These are phyloP conservation scores for Cyathus striatus DNA, from an alignment of 768 basidiomycete species.

Conservation along the genomic window DNA sequence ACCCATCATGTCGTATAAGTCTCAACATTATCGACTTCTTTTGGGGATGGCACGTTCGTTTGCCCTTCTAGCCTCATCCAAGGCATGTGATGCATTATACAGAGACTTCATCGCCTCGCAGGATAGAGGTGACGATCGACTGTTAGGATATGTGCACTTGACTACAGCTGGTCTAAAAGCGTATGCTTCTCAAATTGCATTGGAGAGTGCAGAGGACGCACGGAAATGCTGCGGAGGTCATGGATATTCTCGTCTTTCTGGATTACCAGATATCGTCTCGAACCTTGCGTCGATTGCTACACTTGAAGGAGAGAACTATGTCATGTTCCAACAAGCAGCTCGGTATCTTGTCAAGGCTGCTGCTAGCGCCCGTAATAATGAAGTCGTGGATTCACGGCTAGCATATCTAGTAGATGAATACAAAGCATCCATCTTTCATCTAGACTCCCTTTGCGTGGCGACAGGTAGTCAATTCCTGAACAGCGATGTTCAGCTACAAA, in stretches of 20 bases:
- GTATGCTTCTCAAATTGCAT: slow-evolving; percentile 13
- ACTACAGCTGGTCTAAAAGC: slow-evolving; percentile 16
- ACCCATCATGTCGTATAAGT: slow-evolving; percentile 14
- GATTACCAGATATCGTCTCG: slow-evolving; percentile 12
- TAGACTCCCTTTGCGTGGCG: not conserved
- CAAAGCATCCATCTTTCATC: not conserved
- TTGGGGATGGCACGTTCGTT: slow-evolving; percentile 12
- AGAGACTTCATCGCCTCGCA: slow-evolving; percentile 7
- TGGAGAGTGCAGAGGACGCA: slow-evolving; percentile 19
- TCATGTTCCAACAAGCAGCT: slow-evolving; percentile 22
- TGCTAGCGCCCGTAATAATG: not conserved
- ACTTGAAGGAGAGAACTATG: slow-evolving; percentile 19
- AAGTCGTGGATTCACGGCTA: slow-evolving; percentile 4
- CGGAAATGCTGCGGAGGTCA: slow-evolving; percentile 19
- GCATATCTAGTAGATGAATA: slow-evolving; percentile 6
- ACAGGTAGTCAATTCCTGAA: slow-evolving; percentile 10
- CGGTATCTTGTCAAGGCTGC: slow-evolving; percentile 16
- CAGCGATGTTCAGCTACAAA: slow-evolving; percentile 8
- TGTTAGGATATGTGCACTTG: slow-evolving; percentile 10
- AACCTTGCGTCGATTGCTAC: slow-evolving; percentile 12
- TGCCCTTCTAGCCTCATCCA: slow-evolving; percentile 13
- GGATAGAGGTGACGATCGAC: slow-evolving; percentile 6
- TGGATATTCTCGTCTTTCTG: slow-evolving; percentile 17
- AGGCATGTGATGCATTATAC: slow-evolving; percentile 8
- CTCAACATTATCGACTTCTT: slow-evolving; percentile 16